phyloP scores from a whole-genome alignment of 2,329 filamentous ascomycete genomes.

The Colletotrichum echinochloae region DNA sequence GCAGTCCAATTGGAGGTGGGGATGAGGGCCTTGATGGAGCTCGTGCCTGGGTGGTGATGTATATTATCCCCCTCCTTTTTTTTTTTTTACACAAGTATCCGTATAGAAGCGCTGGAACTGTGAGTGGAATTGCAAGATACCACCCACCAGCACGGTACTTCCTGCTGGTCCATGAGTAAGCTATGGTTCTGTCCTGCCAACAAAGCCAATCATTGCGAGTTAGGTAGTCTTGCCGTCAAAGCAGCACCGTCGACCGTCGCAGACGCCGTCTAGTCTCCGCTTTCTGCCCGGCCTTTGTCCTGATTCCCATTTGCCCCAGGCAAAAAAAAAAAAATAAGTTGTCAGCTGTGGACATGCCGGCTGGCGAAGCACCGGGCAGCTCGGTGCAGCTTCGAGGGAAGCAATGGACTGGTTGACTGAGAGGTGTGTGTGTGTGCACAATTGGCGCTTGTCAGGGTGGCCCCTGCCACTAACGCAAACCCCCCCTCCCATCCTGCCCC shows the following conservation, averaged over 20 bases:
- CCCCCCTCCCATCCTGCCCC: conserved; percentile 38
- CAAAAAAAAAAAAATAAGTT: conserved; percentile 4
- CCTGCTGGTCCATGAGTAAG: conserved; percentile 36
- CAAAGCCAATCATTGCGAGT: conserved; percentile 27
- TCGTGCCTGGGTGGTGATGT: conserved; percentile 30
- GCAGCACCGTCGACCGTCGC: conserved; percentile 22
- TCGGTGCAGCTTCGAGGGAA: neutral
- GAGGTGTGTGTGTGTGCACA: conserved; percentile 6
- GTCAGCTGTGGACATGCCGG: conserved; percentile 15
- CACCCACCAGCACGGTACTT: conserved; percentile 25
- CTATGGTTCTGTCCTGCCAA: conserved; percentile 25
- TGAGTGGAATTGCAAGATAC: conserved; percentile 22
- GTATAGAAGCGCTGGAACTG: conserved; percentile 37
- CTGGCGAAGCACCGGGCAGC: conserved; percentile 21
- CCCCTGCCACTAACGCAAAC: conserved; percentile 38
- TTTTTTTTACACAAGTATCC: conserved; percentile 17
- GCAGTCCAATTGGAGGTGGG: conserved; percentile 25
- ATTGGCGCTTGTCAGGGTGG: conserved; percentile 17
- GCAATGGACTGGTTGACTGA: conserved; percentile 11
- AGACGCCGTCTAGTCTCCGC: conserved; percentile 17
- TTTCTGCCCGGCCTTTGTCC: conserved; percentile 30
- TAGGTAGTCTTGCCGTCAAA: conserved; percentile 22
- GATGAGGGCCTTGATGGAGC: conserved; percentile 29
- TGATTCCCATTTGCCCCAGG: conserved; percentile 2
- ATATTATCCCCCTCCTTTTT: conserved; percentile 31